Percentiles rank a stretch among this genome's conserved stretches.
These are phyloP conservation scores for Tetratostichococcus sp. DNA, from an alignment of 139 green algal genomes.

Conservation along the genomic window DNA sequence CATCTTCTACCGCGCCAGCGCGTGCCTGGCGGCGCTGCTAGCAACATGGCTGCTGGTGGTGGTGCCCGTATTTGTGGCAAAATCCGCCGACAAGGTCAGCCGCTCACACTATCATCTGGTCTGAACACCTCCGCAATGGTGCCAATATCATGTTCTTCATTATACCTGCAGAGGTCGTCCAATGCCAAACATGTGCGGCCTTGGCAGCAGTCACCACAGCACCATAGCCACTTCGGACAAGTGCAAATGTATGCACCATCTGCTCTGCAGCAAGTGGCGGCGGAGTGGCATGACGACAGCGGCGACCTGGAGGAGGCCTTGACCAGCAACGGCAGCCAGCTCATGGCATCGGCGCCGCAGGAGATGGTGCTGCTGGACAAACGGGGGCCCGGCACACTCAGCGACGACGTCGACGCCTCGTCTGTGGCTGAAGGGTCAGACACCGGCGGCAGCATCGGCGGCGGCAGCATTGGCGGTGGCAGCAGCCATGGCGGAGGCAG, in stretches of 20 bases:
- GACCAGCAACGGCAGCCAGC: background rate
- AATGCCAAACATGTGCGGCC: too few relatives aligned
- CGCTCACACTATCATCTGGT: too few relatives aligned
- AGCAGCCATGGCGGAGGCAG: background rate
- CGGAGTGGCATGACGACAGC: background rate
- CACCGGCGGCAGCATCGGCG: background rate
- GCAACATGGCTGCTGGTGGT: background rate
- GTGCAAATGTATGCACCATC: background rate
- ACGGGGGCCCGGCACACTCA: background rate
- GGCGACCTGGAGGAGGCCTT: background rate
- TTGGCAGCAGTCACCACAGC: too few relatives aligned
- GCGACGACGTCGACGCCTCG: background rate
- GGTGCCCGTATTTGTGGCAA: background rate
- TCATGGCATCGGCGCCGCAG: background rate
- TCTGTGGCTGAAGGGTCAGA: background rate
- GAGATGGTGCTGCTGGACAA: background rate
- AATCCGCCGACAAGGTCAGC: background rate
- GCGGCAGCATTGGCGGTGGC: too few relatives aligned
- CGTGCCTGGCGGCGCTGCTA: background rate
- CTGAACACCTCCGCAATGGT: too few relatives aligned
- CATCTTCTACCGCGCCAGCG: background rate
- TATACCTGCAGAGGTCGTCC: too few relatives aligned
- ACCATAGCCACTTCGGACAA: too few relatives aligned
- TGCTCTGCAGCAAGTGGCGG: background rate
- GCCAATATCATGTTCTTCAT: too few relatives aligned